Evolutionary conservation across 768 basidiomycete genomes (phyloP), one percentile per base, ranked within the genome.

Genomic region (Crucibulum laeve): DNA sequence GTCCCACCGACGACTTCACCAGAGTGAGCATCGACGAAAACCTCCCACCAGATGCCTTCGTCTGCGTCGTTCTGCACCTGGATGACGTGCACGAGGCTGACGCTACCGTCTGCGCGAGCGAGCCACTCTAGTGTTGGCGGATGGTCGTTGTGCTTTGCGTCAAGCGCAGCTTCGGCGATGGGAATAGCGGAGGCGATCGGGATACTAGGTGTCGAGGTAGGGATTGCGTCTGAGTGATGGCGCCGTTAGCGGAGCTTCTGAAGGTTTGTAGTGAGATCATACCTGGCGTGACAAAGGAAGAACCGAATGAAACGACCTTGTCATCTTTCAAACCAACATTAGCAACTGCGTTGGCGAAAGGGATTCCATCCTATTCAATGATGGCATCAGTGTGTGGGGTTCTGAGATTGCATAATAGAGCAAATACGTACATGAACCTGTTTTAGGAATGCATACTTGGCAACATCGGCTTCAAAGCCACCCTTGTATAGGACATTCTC

Each of bases 21-120:
- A n/a, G 70, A 62, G 48, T 74, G 72, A 4, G 76, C 79, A 49
- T 82, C 79, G 35, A 82, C 69, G 44, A 76, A 78, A 0, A 76
- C 79, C 56, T 82, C 75, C 50, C 68, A 72, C 74, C 75, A 82
- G 6, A 70, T 64, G 35, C 74, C 57, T n/a, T 73, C 57, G 4
- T 54, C 53, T 1, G 50, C 46, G 8, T 60, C 51, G 45, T 68
- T 66, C 37, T 56, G 56, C 15, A 70, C 58, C 34, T 69, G 65
- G 10, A 68, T 50, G 17, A 62, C 58, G 52, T 74, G 67, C 2
- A 68, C 60, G 8, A 77, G 65, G 14, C 54, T 62, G 17, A 56
- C 61, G 3, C 61, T 57, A 19, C 66, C 67, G 49, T 74, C 69
- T 1, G 63, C 54, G 38, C 60, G 61, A 25, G 58, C 65, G 36